Percentiles rank a stretch among this genome's conserved stretches.
phyloP scores from a whole-genome alignment of 345 rosid genomes.

The Brassica cretica region DNA sequence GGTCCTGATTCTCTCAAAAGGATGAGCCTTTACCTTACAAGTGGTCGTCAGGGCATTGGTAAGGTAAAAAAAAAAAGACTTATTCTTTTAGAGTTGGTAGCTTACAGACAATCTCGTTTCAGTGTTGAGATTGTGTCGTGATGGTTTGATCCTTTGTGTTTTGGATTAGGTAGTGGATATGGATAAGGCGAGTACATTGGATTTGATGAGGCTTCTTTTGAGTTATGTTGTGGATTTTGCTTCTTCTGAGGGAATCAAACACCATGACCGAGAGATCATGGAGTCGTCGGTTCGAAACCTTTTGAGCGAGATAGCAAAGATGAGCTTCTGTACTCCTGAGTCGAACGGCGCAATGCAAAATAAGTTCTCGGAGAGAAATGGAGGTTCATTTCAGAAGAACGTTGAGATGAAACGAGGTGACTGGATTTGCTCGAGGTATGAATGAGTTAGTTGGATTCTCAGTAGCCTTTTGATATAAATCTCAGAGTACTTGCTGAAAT shows the following conservation, averaged over 20 bases:
- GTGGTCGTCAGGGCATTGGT: conserved; percentile 30
- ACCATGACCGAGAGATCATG: conserved; percentile 44
- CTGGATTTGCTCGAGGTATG: conserved; percentile 85
- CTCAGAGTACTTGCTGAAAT: neutral
- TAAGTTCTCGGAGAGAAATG: conserved; percentile 47
- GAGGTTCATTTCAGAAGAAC: conserved; percentile 47
- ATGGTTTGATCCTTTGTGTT: conserved; percentile 1
- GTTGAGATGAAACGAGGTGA: conserved; percentile 92
- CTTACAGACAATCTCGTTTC: neutral
- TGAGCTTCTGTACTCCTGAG: conserved; percentile 39
- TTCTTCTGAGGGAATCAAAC: conserved; percentile 38
- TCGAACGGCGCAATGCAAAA: conserved; percentile 39
- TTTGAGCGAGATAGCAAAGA: conserved; percentile 57
- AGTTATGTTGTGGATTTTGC: conserved; percentile 56
- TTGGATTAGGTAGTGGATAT: conserved; percentile 41
- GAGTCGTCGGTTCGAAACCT: conserved; percentile 64
- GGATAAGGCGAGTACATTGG: conserved; percentile 56
- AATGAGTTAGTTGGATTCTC: neutral
- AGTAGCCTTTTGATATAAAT: conserved; percentile 22
- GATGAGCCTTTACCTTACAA: conserved; percentile 55
- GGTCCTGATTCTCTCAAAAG: conserved; percentile 57
- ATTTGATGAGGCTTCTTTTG: conserved; percentile 77
- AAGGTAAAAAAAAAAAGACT: neutral
- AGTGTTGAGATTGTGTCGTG: neutral
- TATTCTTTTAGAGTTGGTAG: neutral